Evolutionary conservation across 768 basidiomycete species (phyloP).

Genomic region (Boletellus ananas): DNA sequence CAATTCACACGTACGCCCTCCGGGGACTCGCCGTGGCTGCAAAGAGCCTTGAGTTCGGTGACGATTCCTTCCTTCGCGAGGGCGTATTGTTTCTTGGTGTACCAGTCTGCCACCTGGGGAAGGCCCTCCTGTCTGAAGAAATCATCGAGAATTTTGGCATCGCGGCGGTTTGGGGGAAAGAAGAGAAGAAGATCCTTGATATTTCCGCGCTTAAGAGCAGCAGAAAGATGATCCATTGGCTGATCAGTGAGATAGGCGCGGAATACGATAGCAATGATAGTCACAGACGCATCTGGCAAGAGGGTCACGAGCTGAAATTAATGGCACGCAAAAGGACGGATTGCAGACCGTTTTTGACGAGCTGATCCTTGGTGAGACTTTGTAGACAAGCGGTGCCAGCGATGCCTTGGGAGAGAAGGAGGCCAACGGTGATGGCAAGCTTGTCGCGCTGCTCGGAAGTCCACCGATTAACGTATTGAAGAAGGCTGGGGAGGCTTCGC

Average conservation of each 20-base stretch:
- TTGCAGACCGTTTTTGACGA: conserved; percentile 83
- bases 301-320: conserved; percentile 8
- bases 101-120: conserved; percentile 86
- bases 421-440: conserved; percentile 74
- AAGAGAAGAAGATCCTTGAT: conserved; percentile 83
- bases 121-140: conserved; percentile 83
- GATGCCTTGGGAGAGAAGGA: conserved; percentile 81
- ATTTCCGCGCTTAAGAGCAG: conserved; percentile 76
- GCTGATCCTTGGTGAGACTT: conserved; percentile 87
- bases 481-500: conserved; percentile 70
- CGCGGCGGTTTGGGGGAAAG: conserved; percentile 83
- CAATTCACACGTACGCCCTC: conserved; percentile 53
- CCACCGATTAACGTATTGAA: conserved; percentile 92
- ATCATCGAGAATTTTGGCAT: conserved; percentile 69
- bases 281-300: conserved; percentile 66
- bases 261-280: conserved; percentile 74
- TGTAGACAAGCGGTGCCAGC: conserved; percentile 73
- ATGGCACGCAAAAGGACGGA: background rate
- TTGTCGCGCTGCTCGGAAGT: conserved; percentile 72
- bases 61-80: conserved; percentile 76
- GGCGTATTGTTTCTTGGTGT: conserved; percentile 83
- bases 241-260: conserved; percentile 78
- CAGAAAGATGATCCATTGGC: conserved; percentile 85
- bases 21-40: conserved; percentile 62
- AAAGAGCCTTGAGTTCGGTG: conserved; percentile 63